Percentiles rank a stretch among this genome's conserved stretches.
Evolutionary conservation across 2,329 filamentous ascomycete genomes (phyloP).

Genomic region (Colletotrichum tofieldiae): DNA sequence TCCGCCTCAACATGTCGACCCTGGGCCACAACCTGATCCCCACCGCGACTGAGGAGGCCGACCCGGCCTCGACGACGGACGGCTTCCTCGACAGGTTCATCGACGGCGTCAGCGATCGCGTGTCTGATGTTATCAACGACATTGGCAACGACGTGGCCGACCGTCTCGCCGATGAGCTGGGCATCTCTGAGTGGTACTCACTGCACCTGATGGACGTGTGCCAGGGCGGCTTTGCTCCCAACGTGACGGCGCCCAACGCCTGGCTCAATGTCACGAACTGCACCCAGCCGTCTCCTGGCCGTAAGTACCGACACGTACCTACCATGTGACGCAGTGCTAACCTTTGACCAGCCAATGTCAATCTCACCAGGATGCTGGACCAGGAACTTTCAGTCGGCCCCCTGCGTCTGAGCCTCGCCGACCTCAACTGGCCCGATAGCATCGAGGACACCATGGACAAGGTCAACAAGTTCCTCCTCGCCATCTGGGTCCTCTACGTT

Average conservation of each 20-base stretch:
- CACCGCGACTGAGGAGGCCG: slow-evolving; percentile 27
- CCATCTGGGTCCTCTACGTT: slow-evolving; percentile 65
- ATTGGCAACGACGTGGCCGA: slow-evolving; percentile 58
- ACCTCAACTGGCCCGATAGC: slow-evolving; percentile 61
- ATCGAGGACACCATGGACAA: slow-evolving; percentile 64
- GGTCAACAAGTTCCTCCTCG: slow-evolving; percentile 65
- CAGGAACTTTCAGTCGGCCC: slow-evolving; percentile 62
- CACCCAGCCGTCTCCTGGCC: slow-evolving; percentile 56
- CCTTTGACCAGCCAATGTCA: slow-evolving; percentile 54
- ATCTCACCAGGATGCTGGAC: slow-evolving; percentile 64
- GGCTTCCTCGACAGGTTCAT: slow-evolving; percentile 50
- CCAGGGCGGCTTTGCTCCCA: slow-evolving; percentile 62
- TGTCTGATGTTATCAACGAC: slow-evolving; percentile 57
- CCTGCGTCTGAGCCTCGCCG: slow-evolving; percentile 60
- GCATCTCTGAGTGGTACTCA: slow-evolving; percentile 67
- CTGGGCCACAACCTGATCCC: slow-evolving; percentile 54
- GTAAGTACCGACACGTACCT: slow-evolving; percentile 50
- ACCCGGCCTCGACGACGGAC: slow-evolving; percentile 43
- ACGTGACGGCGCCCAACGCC: slow-evolving; percentile 55
- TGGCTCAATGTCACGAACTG: slow-evolving; percentile 63
- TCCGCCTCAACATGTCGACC: slow-evolving; percentile 58
- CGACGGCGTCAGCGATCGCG: slow-evolving; percentile 50
- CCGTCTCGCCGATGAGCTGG: slow-evolving; percentile 59
- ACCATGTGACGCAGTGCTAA: slow-evolving; percentile 8
- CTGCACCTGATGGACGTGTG: slow-evolving; percentile 65